Evolutionary conservation across 345 rosid species (phyloP).

Genomic region (Gossypium anomalum): DNA sequence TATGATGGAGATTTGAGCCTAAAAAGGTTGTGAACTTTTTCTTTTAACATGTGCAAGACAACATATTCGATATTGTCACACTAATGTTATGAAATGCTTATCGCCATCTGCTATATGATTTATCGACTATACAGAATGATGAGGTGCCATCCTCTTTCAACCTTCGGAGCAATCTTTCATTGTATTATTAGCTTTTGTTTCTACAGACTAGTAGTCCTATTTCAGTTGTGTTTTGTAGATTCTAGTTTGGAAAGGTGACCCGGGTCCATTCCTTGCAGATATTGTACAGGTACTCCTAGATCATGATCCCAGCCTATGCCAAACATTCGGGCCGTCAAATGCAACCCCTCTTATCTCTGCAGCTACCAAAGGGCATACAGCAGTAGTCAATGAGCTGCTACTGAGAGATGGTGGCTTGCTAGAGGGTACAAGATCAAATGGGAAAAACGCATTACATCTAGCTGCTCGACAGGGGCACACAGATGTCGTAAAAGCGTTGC

Average conservation of each 20-base stretch:
- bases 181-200: not conserved
- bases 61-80: too few species aligned
- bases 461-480: conserved; percentile 88
- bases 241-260: not conserved
- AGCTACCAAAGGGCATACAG: conserved; percentile 84
- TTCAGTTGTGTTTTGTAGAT: not conserved
- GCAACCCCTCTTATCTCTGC: conserved; percentile 90
- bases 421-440: conserved; percentile 70
- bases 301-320: conserved; percentile 74
- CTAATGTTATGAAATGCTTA: too few species aligned
- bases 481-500: conserved; percentile 68
- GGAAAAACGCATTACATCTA: conserved; percentile 87
- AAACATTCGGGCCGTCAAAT: conserved; percentile 68
- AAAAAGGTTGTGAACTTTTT: too few species aligned
- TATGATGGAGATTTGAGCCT: too few species aligned
- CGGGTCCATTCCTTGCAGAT: conserved; percentile 43
- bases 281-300: conserved; percentile 84
- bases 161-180: too few species aligned
- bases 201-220: not conserved
- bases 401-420: conserved; percentile 73
- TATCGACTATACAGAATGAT: too few species aligned
- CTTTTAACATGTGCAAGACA: too few species aligned
- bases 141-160: too few species aligned
- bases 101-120: too few species aligned
- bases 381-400: conserved; percentile 74